These are phyloP conservation scores for Pisolithus tinctorius DNA, from an alignment of 768 basidiomycete species.

Conservation along the genomic window DNA sequence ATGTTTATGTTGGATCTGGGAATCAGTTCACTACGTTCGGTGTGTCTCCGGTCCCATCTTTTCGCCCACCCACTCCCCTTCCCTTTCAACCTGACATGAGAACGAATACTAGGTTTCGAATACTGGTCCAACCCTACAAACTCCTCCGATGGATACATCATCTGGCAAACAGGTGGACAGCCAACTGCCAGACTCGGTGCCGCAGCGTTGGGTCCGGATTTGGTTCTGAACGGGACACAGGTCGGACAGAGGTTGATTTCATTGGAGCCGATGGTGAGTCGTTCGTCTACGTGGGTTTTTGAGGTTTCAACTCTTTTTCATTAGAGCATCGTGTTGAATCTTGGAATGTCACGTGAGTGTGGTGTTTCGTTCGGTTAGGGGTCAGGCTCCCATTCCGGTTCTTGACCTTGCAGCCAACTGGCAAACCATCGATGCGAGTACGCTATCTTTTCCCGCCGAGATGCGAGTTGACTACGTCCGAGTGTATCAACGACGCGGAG, in stretches of 20 bases:
- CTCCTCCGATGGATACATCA: conserved; percentile 54
- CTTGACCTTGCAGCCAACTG: conserved; percentile 43
- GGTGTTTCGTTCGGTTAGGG: conserved; percentile 1
- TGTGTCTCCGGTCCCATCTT: conserved; percentile 12
- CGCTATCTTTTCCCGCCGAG: conserved; percentile 43
- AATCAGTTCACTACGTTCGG: conserved; percentile 44
- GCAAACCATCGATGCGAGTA: conserved; percentile 46
- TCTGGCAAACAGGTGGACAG: conserved; percentile 63
- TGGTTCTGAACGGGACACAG: conserved; percentile 31
- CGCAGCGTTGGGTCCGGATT: conserved; percentile 44
- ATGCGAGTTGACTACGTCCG: conserved; percentile 55
- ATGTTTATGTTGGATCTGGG: conserved; percentile 52
- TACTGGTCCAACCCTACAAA: conserved; percentile 59
- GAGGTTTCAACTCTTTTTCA: conserved; percentile 16
- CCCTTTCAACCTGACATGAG: too few relatives aligned
- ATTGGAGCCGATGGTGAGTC: conserved; percentile 41
- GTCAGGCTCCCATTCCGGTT: neutral
- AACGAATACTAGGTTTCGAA: conserved; percentile 53
- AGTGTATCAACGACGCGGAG: conserved; percentile 45
- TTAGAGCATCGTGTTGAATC: conserved; percentile 44
- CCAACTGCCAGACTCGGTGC: conserved; percentile 47
- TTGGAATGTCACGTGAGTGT: conserved; percentile 50
- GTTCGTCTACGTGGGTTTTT: neutral
- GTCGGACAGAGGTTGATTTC: conserved; percentile 56
- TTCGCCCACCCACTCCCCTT: too few relatives aligned